Percentiles rank a stretch among this genome's conserved stretches.
Conservation (phyloP, 768 basidiomycete species). For the Rhodotorula taiwanensis region DNA sequence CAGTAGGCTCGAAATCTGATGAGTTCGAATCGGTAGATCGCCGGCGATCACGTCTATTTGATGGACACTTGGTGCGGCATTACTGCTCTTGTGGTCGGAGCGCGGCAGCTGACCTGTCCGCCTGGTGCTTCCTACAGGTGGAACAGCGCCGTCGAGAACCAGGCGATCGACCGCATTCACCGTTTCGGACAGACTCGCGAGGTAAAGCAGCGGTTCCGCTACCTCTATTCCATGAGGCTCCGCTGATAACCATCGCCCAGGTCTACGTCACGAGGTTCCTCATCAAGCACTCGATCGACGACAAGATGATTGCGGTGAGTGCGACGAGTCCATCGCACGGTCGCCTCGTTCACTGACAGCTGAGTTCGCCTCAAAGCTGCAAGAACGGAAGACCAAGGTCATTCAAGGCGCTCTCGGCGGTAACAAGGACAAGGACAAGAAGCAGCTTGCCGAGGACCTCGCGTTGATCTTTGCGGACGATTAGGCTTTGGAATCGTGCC, state of each 20-base stretch:
- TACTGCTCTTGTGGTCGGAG: background rate
- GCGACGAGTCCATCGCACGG: background rate
- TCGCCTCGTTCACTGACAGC: background rate
- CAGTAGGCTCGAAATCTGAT: too few relatives aligned
- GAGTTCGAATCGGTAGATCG: too few relatives aligned
- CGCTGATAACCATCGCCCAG: background rate
- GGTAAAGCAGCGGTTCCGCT: slow-evolving; percentile 1
- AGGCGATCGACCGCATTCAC: slow-evolving; percentile 40
- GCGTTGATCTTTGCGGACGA: slow-evolving; percentile 66
- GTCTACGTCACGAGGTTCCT: slow-evolving; percentile 36
- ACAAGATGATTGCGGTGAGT: slow-evolving; percentile 33
- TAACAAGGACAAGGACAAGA: slow-evolving; percentile 46
- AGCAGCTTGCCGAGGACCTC: slow-evolving; percentile 71
- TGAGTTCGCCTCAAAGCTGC: slow-evolving; percentile 51
- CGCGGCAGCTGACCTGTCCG: background rate
- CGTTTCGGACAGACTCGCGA: slow-evolving; percentile 40
- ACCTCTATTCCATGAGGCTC: background rate
- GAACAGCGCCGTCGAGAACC: slow-evolving; percentile 30
- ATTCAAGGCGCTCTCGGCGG: slow-evolving; percentile 75
- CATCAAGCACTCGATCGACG: slow-evolving; percentile 38
- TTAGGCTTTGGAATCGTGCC: background rate
- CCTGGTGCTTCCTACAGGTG: background rate
- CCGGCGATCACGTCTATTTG: slow-evolving; percentile 77
- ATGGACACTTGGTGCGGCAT: slow-evolving; percentile 42
- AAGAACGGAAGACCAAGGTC: slow-evolving; percentile 78